Conservation (phyloP, 345 rosid genomes). For the Draba incana region DNA sequence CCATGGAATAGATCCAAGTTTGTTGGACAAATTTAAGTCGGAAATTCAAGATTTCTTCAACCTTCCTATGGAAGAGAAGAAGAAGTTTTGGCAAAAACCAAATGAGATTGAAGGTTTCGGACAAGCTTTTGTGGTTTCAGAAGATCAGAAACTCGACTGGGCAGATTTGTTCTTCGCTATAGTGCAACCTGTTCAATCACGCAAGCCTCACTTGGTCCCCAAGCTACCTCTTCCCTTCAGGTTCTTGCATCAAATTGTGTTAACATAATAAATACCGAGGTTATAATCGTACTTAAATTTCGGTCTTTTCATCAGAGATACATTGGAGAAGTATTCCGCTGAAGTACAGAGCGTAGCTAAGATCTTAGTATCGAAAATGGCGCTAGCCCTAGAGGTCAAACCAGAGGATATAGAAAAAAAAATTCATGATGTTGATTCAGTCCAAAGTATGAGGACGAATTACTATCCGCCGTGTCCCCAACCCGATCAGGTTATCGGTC, state of each 20-base stretch:
- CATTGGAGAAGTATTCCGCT: slow-evolving; percentile 47
- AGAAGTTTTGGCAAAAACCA: slow-evolving; percentile 35
- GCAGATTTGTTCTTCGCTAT: slow-evolving; percentile 34
- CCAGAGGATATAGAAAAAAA: slow-evolving; percentile 46
- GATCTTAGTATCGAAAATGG: slow-evolving; percentile 47
- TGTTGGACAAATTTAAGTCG: slow-evolving; percentile 34
- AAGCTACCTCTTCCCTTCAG: slow-evolving; percentile 42
- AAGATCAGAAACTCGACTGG: slow-evolving; percentile 49
- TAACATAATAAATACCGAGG: neutral
- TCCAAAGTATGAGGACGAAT: slow-evolving; percentile 52
- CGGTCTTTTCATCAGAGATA: slow-evolving; percentile 43
- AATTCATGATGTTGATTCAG: slow-evolving; percentile 36
- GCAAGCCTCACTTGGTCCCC: slow-evolving; percentile 37
- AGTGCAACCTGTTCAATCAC: slow-evolving; percentile 28
- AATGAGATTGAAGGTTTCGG: slow-evolving; percentile 42
- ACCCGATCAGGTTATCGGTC: slow-evolving; percentile 53
- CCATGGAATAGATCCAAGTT: slow-evolving; percentile 41
- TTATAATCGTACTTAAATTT: neutral
- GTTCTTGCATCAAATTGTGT: neutral
- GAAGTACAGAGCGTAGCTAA: slow-evolving; percentile 48
- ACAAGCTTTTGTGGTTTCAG: slow-evolving; percentile 43
- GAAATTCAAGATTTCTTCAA: slow-evolving; percentile 17
- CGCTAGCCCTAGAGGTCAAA: slow-evolving; percentile 55
- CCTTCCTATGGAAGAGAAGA: slow-evolving; percentile 47
- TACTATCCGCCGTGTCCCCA: slow-evolving; percentile 72